Base-by-base conservation (phyloP, 805 yeast genomes). In the Lachancea nothofagi region DNA sequence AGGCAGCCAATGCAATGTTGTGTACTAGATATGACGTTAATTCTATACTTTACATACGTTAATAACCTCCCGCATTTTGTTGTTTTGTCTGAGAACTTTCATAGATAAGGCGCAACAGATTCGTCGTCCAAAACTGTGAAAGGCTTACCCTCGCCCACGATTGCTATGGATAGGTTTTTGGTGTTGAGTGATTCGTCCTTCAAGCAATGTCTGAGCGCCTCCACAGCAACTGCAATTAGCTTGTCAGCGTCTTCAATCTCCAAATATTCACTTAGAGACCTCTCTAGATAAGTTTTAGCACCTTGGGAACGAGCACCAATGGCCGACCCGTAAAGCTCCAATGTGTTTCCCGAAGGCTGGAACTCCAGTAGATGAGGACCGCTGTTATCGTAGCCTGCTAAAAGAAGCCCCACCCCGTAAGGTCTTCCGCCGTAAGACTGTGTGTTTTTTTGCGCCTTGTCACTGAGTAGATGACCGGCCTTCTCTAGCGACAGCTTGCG, bases 281-380 rank as follows among this genome's bases (percentile, higher is more conserved):
- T 80, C 65, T 93, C 99, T 59, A 93, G 69, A 53, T 87, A 93
- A 2, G 99, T 93, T 68, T 95, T 79, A 12, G 96, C 97, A 36
- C 97, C 97, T 66, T 93, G 99, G 2, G 97, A 90, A 59, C 99
- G 77, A 7, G 99, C 97, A 33, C 99, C 99, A 56, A 93, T 87
- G 26, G 98, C 95, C 9, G 96, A 80, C 25, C 96, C 97, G 51
- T 75, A 77, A 59, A 89, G 84, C 64, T 93, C 97, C 54, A 88
- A 70, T 17, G 83, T 93, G 19, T 90, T 80, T 2, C 99, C 99
- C 7, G 95, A 82, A 13, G 99, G 98, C 60, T 85, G 90, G 66
- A 93, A 93, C 69, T 93, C 99, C 62, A 78, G 80, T 47, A 93
- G 67, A 64, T 93, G 98, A 7, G 97, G 83, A 10, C 98, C 98